Percentiles rank a stretch among this genome's conserved stretches.
phyloP scores from a whole-genome alignment of 345 rosid species.

The Acer saccharum region DNA sequence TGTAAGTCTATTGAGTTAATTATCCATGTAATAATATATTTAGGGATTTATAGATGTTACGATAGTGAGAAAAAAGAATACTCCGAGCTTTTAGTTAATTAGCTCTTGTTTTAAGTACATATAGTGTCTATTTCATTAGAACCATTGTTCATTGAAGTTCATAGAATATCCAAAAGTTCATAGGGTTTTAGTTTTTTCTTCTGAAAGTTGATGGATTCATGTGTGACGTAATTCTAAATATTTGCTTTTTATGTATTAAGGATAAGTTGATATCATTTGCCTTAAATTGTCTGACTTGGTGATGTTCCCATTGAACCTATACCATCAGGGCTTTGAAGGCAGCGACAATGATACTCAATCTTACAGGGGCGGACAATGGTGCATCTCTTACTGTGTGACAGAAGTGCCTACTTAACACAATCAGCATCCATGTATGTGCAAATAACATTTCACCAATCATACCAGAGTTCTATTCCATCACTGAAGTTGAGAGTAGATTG shows the following conservation, averaged over 20 bases:
- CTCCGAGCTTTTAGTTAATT: too few relatives aligned
- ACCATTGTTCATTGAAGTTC: too few relatives aligned
- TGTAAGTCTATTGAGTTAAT: too few relatives aligned
- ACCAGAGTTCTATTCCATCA: neutral
- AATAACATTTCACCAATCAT: neutral
- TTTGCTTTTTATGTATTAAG: neutral
- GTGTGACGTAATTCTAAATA: neutral
- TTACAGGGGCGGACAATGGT: slow-evolving; percentile 86
- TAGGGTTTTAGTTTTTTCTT: too few relatives aligned
- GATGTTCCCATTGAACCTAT: neutral
- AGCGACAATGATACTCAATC: slow-evolving; percentile 81
- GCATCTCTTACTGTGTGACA: slow-evolving; percentile 80
- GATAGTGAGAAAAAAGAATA: too few relatives aligned
- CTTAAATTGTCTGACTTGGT: neutral
- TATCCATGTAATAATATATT: too few relatives aligned
- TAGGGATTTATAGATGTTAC: too few relatives aligned
- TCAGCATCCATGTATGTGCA: neutral
- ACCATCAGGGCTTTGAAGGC: slow-evolving; percentile 88
- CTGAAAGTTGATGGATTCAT: too few relatives aligned
- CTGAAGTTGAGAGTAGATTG: neutral
- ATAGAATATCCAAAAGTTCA: too few relatives aligned
- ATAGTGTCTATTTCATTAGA: too few relatives aligned
- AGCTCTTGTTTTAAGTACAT: too few relatives aligned
- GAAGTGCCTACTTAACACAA: neutral
- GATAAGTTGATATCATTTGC: neutral